Evolutionary conservation across 768 basidiomycete species (phyloP).

Genomic region (Pholiota microspora): DNA sequence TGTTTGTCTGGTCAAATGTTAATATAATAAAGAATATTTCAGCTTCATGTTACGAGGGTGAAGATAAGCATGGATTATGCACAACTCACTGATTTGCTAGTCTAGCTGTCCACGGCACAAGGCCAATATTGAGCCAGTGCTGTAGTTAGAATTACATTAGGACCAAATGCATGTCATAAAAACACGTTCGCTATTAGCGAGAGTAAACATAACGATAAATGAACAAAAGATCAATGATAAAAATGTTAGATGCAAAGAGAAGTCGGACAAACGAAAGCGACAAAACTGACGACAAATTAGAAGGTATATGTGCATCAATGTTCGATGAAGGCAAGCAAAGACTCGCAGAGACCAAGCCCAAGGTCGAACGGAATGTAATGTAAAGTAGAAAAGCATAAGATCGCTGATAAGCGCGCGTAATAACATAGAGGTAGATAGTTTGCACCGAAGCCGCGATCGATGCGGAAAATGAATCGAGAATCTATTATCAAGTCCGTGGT

Average conservation of each 20-base stretch:
- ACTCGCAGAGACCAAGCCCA: no score
- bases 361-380: no score
- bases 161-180: no score
- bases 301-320: not conserved
- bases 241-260: not conserved
- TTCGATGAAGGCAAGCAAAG: not conserved
- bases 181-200: no score
- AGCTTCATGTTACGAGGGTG: no score
- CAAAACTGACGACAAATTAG: not conserved
- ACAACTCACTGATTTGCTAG: no score
- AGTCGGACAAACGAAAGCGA: not conserved
- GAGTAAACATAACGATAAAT: no score
- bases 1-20: no score
- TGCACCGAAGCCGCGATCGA: not conserved
- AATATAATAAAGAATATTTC: not conserved
- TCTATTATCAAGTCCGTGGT: slow-evolving; percentile 23
- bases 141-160: no score
- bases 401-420: not conserved
- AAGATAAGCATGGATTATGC: no score
- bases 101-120: no score
- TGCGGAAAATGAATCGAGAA: not conserved
- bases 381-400: not conserved
- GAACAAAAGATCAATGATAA: not conserved
- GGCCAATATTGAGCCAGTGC: no score
- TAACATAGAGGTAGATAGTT: not conserved